Percentiles rank a stretch among this genome's conserved stretches.
These are phyloP conservation scores for Piper longum DNA, from an alignment of 164 flowering plant genomes.

Conservation along the genomic window DNA sequence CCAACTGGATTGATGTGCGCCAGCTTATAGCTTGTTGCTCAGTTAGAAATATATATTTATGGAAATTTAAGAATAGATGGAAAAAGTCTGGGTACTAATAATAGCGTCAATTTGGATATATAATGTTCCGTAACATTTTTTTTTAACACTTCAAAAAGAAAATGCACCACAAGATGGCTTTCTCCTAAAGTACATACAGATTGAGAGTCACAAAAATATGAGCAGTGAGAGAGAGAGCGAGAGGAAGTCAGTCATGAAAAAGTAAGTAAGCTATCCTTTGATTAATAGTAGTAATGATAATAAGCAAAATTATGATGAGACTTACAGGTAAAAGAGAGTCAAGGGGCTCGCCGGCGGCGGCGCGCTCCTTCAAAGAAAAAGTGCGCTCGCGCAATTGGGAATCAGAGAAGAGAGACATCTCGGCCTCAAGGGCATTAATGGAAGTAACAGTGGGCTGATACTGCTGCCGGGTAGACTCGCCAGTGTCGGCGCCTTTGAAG, in stretches of 20 bases:
- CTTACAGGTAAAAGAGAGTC: slow-evolving; percentile 83
- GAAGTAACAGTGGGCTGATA: slow-evolving; percentile 36
- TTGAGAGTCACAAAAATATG: not conserved
- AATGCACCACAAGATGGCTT: not conserved
- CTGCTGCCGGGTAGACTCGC: slow-evolving; percentile 66
- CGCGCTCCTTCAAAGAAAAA: slow-evolving; percentile 41
- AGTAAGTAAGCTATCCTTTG: not conserved
- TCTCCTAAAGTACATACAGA: not conserved
- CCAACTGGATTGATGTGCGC: too few species aligned
- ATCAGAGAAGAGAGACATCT: slow-evolving; percentile 49
- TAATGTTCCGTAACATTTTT: not conserved
- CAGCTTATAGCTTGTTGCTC: too few species aligned
- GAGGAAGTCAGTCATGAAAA: not conserved
- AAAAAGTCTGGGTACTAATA: too few species aligned
- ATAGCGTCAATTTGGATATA: too few species aligned
- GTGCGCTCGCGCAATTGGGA: slow-evolving; percentile 60
- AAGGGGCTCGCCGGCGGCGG: slow-evolving; percentile 49
- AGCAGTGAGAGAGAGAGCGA: too few species aligned
- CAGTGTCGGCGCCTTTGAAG: slow-evolving; percentile 70
- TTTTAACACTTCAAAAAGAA: not conserved
- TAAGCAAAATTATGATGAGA: slow-evolving; percentile 2
- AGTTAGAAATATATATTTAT: too few species aligned
- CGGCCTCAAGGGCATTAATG: slow-evolving; percentile 49
- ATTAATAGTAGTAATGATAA: not conserved
- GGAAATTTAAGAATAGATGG: too few species aligned